A percentile compares a stretch with the other conserved stretches of the same genome.
Evolutionary conservation across 2,329 filamentous ascomycete species (phyloP).

Genomic region (Taxawa tesnikishii): DNA sequence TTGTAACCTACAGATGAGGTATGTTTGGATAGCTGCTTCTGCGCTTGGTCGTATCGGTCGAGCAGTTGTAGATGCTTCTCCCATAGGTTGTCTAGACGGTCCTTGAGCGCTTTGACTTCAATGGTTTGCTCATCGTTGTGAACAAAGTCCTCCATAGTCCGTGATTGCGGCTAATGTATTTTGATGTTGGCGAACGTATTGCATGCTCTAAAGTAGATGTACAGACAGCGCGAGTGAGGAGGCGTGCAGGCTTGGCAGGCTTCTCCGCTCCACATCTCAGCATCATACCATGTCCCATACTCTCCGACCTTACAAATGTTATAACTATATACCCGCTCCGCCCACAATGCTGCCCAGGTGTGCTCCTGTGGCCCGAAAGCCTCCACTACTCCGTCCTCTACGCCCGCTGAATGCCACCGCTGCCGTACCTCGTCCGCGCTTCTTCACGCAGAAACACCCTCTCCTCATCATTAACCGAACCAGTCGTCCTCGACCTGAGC

Average conservation of each 20-base stretch:
- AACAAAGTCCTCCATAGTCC: not conserved
- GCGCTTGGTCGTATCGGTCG: constrained; percentile 53
- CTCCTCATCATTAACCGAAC: constrained; percentile 38
- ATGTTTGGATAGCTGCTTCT: constrained; percentile 38
- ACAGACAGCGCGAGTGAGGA: not conserved
- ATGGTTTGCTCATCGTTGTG: not conserved
- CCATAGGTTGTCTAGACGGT: constrained; percentile 49
- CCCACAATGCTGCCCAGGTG: constrained; percentile 12
- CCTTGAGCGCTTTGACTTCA: constrained; percentile 16
- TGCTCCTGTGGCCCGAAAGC: constrained; percentile 10
- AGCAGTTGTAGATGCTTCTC: constrained; percentile 54
- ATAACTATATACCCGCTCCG: not conserved
- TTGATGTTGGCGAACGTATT: not conserved
- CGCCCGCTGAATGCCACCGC: constrained; percentile 9
- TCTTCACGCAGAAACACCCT: constrained; percentile 46
- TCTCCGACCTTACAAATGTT: not conserved
- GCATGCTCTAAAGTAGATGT: not conserved
- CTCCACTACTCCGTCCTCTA: constrained; percentile 12
- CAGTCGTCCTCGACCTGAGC: constrained; percentile 43
- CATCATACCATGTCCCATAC: not conserved
- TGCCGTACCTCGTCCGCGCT: constrained; percentile 21
- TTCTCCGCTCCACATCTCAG: not conserved
- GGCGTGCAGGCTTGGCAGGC: constrained; percentile 5
- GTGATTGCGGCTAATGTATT: not conserved
- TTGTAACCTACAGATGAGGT: constrained; percentile 38